Percentiles rank a stretch among this genome's conserved stretches.
These are phyloP conservation scores for Mycena citricolor DNA, from an alignment of 1,284 basidiomycete species.

Conservation along the genomic window DNA sequence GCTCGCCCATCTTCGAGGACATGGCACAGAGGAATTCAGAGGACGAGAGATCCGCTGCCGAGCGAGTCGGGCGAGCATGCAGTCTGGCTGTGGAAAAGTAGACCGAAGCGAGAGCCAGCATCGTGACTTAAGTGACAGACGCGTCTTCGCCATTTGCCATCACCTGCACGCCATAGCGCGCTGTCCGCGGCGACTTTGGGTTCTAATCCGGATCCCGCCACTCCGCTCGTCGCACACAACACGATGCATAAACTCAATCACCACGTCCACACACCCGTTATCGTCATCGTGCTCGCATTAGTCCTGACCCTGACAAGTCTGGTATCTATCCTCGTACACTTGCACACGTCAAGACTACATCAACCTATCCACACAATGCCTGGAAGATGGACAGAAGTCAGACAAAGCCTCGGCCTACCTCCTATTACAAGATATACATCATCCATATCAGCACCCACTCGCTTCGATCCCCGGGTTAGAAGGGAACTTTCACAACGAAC, in stretches of 20 bases:
- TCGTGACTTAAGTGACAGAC: neutral
- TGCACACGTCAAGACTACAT: neutral
- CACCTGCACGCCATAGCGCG: too few species aligned
- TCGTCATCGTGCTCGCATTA: constrained; percentile 13
- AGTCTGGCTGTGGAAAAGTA: too few species aligned
- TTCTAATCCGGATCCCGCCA: neutral
- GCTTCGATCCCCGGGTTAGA: constrained; percentile 18
- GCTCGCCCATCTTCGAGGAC: too few species aligned
- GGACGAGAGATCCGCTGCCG: neutral
- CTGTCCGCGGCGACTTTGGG: too few species aligned
- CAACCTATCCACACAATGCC: constrained; percentile 8
- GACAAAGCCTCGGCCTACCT: constrained; percentile 13
- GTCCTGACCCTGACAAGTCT: constrained; percentile 16
- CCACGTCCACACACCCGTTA: constrained; percentile 4
- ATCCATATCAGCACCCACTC: constrained; percentile 7
- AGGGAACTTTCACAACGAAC: constrained; percentile 1
- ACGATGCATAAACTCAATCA: constrained; percentile 8
- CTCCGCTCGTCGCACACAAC: neutral
- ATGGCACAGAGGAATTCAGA: too few species aligned
- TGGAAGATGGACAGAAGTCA: constrained; percentile 17
- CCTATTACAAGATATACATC: constrained; percentile 7
- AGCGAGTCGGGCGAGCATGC: constrained; percentile 5
- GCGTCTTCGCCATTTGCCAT: neutral
- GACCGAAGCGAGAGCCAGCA: too few species aligned
- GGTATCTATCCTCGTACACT: constrained; percentile 2